Conservation (phyloP, 208 protist genomes). For the Acanthamoeba lenticulata region DNA sequence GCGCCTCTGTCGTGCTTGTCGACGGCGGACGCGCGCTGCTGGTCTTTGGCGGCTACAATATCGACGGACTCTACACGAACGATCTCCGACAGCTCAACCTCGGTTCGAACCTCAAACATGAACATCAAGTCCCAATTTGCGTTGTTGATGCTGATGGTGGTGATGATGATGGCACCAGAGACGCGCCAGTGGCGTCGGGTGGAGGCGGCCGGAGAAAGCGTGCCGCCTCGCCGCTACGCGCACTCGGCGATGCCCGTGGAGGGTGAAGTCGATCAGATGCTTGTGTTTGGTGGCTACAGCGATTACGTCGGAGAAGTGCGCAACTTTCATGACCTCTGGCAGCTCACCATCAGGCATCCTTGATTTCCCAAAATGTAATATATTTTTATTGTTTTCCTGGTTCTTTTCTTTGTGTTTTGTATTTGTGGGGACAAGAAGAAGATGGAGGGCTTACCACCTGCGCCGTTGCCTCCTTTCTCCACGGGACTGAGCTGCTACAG, state of each 20-base stretch:
- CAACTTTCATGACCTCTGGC: neutral
- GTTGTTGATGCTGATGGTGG: neutral
- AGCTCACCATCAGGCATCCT: no score
- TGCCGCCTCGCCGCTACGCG: neutral
- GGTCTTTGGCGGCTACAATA: neutral
- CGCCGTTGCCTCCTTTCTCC: conserved; percentile 8
- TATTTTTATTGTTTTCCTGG: no score
- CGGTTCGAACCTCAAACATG: neutral
- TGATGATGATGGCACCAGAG: neutral
- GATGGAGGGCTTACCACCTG: neutral
- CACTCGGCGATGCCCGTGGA: neutral
- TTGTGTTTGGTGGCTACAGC: neutral
- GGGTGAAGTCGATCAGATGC: neutral
- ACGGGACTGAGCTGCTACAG: conserved; percentile 49
- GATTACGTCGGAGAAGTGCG: neutral
- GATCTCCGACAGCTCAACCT: neutral
- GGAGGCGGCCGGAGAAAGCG: neutral
- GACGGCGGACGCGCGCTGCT: neutral
- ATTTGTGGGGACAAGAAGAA: neutral
- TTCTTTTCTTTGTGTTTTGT: no score
- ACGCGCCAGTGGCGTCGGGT: neutral
- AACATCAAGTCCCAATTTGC: no score
- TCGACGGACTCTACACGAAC: neutral
- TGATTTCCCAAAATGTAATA: no score
- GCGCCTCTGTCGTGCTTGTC: neutral